A percentile compares a stretch with the other conserved stretches of the same genome.
Conservation (phyloP, 441 rosid species). For the Erysimum cheiri region DNA sequence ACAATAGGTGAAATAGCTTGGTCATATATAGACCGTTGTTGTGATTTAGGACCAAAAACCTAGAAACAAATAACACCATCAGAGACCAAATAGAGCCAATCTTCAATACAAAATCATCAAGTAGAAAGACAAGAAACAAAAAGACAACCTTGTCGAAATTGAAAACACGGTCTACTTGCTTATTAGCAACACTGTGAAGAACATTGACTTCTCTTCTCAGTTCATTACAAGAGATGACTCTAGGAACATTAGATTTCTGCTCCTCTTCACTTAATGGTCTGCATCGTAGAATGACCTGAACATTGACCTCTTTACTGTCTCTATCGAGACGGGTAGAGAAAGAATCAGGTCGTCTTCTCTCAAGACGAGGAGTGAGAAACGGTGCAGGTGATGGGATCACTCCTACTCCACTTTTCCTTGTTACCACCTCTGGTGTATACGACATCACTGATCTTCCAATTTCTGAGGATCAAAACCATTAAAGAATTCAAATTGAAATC, state of each 20-base stretch:
- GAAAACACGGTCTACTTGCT: conserved; percentile 85
- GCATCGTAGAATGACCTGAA: conserved; percentile 89
- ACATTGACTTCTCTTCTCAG: conserved; percentile 76
- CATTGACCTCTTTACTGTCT: conserved; percentile 77
- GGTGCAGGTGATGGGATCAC: conserved; percentile 80
- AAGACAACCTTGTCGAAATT: conserved; percentile 75
- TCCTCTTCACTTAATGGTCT: conserved; percentile 88
- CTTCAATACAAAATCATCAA: background rate
- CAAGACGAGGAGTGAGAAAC: conserved; percentile 87
- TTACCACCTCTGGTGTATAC: conserved; percentile 72
- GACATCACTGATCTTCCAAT: conserved; percentile 52
- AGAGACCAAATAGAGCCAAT: too few relatives aligned
- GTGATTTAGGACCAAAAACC: conserved; percentile 98
- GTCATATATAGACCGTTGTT: conserved; percentile 87
- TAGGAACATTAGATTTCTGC: conserved; percentile 65
- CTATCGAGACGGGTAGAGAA: conserved; percentile 65
- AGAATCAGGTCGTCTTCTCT: conserved; percentile 73
- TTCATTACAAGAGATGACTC: conserved; percentile 73
- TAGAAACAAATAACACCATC: conserved; percentile 9
- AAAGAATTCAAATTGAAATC: background rate
- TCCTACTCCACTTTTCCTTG: conserved; percentile 68
- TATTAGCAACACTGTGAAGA: conserved; percentile 69
- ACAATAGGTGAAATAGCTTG: conserved; percentile 87
- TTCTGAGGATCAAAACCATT: conserved; percentile 2
- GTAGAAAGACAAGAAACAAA: background rate